phyloP scores from a whole-genome alignment of 2,329 filamentous ascomycete species.

The Talaromyces sp. region DNA sequence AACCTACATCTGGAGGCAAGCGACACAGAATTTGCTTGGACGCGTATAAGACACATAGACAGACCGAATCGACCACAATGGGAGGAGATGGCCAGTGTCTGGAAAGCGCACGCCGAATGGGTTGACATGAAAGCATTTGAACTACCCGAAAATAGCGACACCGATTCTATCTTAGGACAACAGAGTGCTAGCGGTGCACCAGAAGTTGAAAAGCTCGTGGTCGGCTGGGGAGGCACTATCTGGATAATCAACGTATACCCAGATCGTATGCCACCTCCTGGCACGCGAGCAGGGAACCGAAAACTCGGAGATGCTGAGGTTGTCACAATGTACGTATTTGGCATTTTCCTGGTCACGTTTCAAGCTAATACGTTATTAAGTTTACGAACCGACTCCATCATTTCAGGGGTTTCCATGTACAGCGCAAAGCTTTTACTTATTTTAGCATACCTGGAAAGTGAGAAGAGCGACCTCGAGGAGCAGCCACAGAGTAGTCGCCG shows the following conservation, averaged over 20 bases:
- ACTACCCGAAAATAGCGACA: conserved; percentile 57
- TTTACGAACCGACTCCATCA: conserved; percentile 93
- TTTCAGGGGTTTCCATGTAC: conserved; percentile 96
- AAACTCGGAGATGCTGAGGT: conserved; percentile 81
- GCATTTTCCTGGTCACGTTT: neutral
- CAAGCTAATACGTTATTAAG: conserved; percentile 46
- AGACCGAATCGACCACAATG: conserved; percentile 80
- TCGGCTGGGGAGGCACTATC: conserved; percentile 93
- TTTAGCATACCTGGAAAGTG: conserved; percentile 80
- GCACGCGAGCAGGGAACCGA: conserved; percentile 47
- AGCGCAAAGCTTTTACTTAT: conserved; percentile 86
- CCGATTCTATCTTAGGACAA: conserved; percentile 25
- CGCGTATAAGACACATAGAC: conserved; percentile 87
- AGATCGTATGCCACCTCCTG: conserved; percentile 48
- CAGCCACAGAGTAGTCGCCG: conserved; percentile 64
- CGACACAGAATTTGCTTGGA: conserved; percentile 85
- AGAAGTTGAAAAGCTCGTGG: conserved; percentile 69
- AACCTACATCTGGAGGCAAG: conserved; percentile 73
- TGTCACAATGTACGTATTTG: conserved; percentile 74
- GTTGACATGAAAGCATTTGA: conserved; percentile 81
- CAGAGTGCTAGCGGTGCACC: conserved; percentile 46
- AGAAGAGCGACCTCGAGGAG: conserved; percentile 63
- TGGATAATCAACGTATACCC: conserved; percentile 93
- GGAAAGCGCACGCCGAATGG: conserved; percentile 92
- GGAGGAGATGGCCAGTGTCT: conserved; percentile 95